Conservation (phyloP, 2,329 filamentous ascomycete genomes). For the Rutstroemia sp. region DNA sequence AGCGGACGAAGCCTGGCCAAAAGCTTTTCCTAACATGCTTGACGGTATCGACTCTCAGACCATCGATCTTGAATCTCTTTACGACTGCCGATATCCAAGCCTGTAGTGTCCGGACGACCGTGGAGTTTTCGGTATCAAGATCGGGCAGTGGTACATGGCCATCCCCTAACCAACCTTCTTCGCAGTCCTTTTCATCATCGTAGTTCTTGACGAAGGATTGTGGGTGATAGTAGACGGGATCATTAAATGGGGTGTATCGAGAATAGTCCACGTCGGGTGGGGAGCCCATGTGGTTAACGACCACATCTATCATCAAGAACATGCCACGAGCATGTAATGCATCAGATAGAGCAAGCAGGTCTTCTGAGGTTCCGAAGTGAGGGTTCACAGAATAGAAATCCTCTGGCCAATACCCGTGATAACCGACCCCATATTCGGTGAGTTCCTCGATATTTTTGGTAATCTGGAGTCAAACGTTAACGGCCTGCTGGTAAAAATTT, state of each 20-base stretch:
- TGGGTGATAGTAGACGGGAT: constrained; percentile 30
- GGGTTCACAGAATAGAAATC: constrained; percentile 44
- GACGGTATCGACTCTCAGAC: constrained; percentile 41
- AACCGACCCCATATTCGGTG: constrained; percentile 30
- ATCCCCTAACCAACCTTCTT: constrained; percentile 8
- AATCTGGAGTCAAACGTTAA: neutral
- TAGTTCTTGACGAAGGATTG: constrained; percentile 19
- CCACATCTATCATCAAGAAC: constrained; percentile 38
- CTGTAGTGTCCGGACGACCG: constrained; percentile 32
- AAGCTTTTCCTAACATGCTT: constrained; percentile 42
- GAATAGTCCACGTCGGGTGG: constrained; percentile 9
- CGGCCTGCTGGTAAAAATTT: too few relatives aligned
- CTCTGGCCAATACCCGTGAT: constrained; percentile 39
- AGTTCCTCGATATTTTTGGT: constrained; percentile 29
- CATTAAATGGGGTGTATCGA: constrained; percentile 17
- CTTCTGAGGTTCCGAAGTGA: constrained; percentile 50
- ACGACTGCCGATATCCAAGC: constrained; percentile 32
- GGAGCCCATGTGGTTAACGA: constrained; percentile 28
- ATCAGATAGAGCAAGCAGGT: constrained; percentile 48
- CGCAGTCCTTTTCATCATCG: constrained; percentile 2
- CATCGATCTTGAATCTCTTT: constrained; percentile 38
- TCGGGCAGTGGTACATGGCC: neutral
- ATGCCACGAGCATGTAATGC: constrained; percentile 50
- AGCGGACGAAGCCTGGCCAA: constrained; percentile 44
- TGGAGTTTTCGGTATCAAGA: constrained; percentile 20